Evolutionary conservation across 78 protist genomes (phyloP), one percentile per base, ranked within the genome.

Genomic region (Dictyostelium intermedium): DNA sequence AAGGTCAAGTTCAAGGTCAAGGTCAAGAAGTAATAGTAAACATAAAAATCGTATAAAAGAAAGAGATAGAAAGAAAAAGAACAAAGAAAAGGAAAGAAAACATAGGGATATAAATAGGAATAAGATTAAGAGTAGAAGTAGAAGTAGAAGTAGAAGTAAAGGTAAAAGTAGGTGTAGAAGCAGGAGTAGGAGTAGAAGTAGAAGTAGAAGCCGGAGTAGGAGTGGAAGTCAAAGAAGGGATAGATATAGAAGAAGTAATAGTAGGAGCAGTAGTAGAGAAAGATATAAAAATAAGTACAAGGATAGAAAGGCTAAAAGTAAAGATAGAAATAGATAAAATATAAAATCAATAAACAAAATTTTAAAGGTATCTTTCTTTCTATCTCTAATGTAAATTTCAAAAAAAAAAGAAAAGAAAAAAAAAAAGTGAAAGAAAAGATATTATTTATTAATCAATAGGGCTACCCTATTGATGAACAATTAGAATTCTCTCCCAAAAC

Each of bases 61-160:
- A 16, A 72, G 45, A 14, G 79, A 18, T 0, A 72, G 45, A 5
- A 34, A 34, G 5, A 10, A 50, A n/a, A 81, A n/a, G 27, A 32
- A 20, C 34, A 82, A 23, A 82, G 70, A 45, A 56, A 82, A 27
- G 56, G 84, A 80, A 27, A 72, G 45, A 72, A 72, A 72, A 72
- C 5, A 34, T 32, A 72, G 45, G 18, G 45, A 72, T 5, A 69
- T 5, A 14, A 30, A 23, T 66, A 63, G 73, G n/a, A 25, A 25
- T 23, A n/a, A 0, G 0, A 25, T 9, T 25, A 66, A 10, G 10
- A 27, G 27, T 20, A 69, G 37, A 66, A 37, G 35, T 13, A 60
- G 47, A 35, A 41, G 39, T 11, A 69, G 77, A 14, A 32, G 34
- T 72, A 72, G 79, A 34, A 72, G 27, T 34, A 72, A 13, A 5